Percentiles rank a stretch among this genome's conserved stretches.
These are phyloP conservation scores for Rhizoctonia solani DNA, from an alignment of 1,284 basidiomycete genomes.

Conservation along the genomic window DNA sequence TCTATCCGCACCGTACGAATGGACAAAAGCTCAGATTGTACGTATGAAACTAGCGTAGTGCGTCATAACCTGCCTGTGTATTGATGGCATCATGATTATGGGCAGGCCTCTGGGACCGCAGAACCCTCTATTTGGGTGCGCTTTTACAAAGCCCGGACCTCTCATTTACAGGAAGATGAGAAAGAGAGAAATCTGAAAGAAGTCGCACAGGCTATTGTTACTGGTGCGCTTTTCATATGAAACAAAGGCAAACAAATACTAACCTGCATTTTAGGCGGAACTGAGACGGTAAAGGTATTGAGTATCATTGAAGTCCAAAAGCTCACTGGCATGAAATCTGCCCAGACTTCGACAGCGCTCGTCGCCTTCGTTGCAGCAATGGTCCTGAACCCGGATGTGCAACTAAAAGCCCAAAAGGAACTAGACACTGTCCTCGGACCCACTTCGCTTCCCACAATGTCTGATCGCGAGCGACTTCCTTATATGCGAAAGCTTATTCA, in stretches of 20 bases:
- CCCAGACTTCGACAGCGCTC: slow-evolving; percentile 38
- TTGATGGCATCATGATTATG: not conserved
- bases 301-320: not conserved
- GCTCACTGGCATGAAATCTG: not conserved
- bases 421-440: not conserved
- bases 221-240: not conserved
- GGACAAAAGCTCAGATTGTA: slow-evolving; percentile 9
- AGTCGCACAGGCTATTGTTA: not conserved
- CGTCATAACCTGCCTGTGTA: too few relatives aligned
- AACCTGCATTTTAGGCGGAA: slow-evolving; percentile 26
- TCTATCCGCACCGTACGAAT: not conserved
- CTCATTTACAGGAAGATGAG: not conserved
- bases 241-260: not conserved
- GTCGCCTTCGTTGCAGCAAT: slow-evolving; percentile 2
- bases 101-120: not conserved
- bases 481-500: slow-evolving; percentile 43
- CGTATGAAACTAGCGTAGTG: not conserved
- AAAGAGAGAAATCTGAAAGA: not conserved
- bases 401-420: too few relatives aligned
- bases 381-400: slow-evolving; percentile 11
- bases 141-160: not conserved
- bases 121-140: slow-evolving; percentile 12
- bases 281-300: slow-evolving; percentile 34
- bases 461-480: not conserved
- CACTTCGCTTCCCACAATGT: not conserved